phyloP scores from a whole-genome alignment of 192 early-diverging fungal genomes.

The Entomortierella chlamydospora region DNA sequence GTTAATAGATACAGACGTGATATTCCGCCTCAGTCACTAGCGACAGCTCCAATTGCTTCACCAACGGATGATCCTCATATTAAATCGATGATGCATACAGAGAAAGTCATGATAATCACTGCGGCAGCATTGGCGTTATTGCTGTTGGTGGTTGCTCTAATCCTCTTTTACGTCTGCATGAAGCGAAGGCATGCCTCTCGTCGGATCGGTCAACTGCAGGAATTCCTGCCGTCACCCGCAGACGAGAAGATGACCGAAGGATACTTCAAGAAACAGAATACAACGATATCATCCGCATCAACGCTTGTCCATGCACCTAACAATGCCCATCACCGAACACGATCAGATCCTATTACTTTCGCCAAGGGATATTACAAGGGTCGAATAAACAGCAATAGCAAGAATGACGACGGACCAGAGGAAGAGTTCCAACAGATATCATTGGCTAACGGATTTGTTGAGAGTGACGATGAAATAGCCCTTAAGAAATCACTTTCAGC shows the following conservation, averaged over 20 bases:
- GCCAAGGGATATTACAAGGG: background rate
- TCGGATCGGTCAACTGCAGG: conserved; percentile 27
- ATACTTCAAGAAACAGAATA: conserved; percentile 14
- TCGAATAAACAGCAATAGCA: background rate
- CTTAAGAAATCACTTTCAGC: conserved; percentile 17
- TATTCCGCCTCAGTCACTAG: background rate
- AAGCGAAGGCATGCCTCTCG: conserved; percentile 12
- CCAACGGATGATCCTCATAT: too few species aligned
- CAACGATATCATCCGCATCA: background rate
- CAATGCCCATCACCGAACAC: conserved; percentile 35
- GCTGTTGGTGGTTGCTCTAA: conserved; percentile 8
- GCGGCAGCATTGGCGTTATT: conserved; percentile 14
- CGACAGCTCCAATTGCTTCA: background rate
- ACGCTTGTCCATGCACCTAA: background rate
- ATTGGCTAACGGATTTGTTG: background rate
- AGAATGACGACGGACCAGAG: background rate
- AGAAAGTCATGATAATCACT: conserved; percentile 5
- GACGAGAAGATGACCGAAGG: conserved; percentile 16
- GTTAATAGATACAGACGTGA: background rate
- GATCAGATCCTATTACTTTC: conserved; percentile 23
- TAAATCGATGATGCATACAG: too few species aligned
- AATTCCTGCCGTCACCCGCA: conserved; percentile 13
- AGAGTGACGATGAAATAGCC: conserved; percentile 27
- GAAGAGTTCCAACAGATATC: conserved; percentile 28
- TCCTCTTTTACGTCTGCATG: conserved; percentile 29